These are phyloP conservation scores for Albizia julibrissin DNA, from an alignment of 306 rosid species.

Conservation along the genomic window DNA sequence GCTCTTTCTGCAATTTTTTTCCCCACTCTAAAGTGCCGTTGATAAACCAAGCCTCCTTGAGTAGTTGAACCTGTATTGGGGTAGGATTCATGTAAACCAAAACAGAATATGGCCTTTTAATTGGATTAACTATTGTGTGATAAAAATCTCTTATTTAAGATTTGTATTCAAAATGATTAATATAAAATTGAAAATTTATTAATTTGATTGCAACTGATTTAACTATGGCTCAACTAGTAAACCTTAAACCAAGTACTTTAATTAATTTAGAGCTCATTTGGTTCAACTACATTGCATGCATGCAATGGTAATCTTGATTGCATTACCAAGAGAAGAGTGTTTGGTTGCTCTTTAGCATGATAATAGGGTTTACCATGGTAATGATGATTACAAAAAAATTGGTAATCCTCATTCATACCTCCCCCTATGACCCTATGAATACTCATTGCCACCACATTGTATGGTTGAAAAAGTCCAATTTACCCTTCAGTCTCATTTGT, in stretches of 20 bases:
- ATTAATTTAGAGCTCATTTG: neutral
- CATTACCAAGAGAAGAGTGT: too few species aligned
- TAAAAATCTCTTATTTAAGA: neutral
- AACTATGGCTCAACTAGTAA: neutral
- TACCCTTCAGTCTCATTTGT: too few species aligned
- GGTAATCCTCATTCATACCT: too few species aligned
- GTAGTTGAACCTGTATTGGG: neutral
- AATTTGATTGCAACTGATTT: neutral
- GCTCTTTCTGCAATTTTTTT: conserved; percentile 12
- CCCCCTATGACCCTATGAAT: too few species aligned
- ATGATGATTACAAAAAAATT: too few species aligned
- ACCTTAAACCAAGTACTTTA: neutral
- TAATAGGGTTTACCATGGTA: too few species aligned
- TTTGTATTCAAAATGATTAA: neutral
- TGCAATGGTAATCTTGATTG: too few species aligned
- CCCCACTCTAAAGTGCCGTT: conserved; percentile 24
- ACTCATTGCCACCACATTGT: too few species aligned
- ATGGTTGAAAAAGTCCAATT: too few species aligned
- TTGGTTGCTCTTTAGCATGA: too few species aligned
- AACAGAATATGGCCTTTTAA: neutral
- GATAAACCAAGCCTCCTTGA: conserved; percentile 63
- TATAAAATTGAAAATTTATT: neutral
- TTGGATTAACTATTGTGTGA: neutral
- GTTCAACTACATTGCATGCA: too few species aligned
- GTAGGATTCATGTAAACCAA: neutral